Percentiles rank a stretch among this genome's conserved stretches.
phyloP scores from a whole-genome alignment of 352 stramenopile species.

The Pythium brachiatum region DNA sequence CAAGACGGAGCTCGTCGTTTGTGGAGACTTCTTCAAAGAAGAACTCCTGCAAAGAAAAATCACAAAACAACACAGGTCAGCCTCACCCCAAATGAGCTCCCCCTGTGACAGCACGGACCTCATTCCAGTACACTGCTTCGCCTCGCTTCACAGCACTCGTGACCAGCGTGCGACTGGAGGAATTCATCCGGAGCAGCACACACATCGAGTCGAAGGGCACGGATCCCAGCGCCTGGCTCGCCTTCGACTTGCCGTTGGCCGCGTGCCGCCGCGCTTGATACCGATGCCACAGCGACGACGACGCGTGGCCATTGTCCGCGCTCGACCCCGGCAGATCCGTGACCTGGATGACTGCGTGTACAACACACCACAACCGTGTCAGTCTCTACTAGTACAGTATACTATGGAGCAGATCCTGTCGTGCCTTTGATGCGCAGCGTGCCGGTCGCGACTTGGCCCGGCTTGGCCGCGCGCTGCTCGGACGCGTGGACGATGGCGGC shows the following conservation, averaged over 20 bases:
- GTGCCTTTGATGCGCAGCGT: slow-evolving; percentile 60
- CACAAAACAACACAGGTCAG: neutral
- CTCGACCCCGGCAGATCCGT: slow-evolving; percentile 27
- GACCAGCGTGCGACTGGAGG: slow-evolving; percentile 30
- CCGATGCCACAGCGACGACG: slow-evolving; percentile 27
- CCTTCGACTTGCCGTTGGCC: slow-evolving; percentile 25
- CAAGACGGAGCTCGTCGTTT: slow-evolving; percentile 63
- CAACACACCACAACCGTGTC: neutral
- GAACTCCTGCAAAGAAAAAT: slow-evolving; percentile 52
- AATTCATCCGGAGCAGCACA: slow-evolving; percentile 40
- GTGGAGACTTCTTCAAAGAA: slow-evolving; percentile 60
- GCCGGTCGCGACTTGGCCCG: slow-evolving; percentile 43
- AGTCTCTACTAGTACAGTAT: too few species aligned
- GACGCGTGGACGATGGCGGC: slow-evolving; percentile 49
- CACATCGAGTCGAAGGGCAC: slow-evolving; percentile 37
- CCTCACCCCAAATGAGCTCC: neutral
- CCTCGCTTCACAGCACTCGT: slow-evolving; percentile 44
- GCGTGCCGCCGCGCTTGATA: slow-evolving; percentile 40
- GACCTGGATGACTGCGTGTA: slow-evolving; percentile 23
- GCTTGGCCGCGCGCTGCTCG: slow-evolving; percentile 43
- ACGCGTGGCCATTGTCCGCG: slow-evolving; percentile 20
- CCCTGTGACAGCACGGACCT: neutral
- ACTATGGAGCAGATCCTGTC: neutral
- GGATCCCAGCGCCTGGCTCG: neutral
- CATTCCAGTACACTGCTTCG: slow-evolving; percentile 48